Evolutionary conservation across 1,284 basidiomycete species (phyloP), one percentile per base, ranked within the genome.

Genomic region (Phellopilus nigrolimitatus): DNA sequence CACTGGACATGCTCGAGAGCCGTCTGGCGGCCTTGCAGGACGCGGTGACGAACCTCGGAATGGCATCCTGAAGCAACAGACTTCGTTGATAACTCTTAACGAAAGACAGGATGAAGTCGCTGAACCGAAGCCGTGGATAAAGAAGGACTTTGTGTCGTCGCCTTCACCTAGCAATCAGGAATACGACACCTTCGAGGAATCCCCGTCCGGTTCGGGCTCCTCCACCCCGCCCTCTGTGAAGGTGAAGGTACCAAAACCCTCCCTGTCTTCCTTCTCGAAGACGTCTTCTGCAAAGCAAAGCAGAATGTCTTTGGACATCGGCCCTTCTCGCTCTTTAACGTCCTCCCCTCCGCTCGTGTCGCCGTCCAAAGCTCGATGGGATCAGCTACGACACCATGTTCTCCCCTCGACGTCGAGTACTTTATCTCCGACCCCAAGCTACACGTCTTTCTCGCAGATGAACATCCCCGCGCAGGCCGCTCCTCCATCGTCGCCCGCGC

Each of bases 371-470:
- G 64, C 66, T n/a, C 71, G 76, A 24, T 81, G 78, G 79, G 71
- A 78, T 17, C 68, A 68, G 15, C 55, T 81, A n/a, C 70, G 79
- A 12, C 69, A 73, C 27, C 75, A 78, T 59, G 76, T 82, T 30
- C 52, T 82, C 31, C 70, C 71, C 3, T 55, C 64, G 12, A 43
- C 58, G 2, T 56, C 65, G 51, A 45, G 60, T 59, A 44, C 58
- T 55, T 27, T 61, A 31, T 58, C 63, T 59, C 51, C 67, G 40
- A 37, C 57, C 47, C 56, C 64, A 37, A 46, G 59, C 51, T 44
- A 58, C 47, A 59, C 58, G 19, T 43, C 56, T 59, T 28, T 59
- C 62, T 56, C 45, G 48, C 48, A 57, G 59, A 44, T 39, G 57
- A 58, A 57, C 61, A 57, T 42, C 65, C 60, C 40, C 58, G 57